These are phyloP conservation scores for Kurtzmaniella quercitrusa DNA, from an alignment of 1,139 yeast genomes.

Conservation along the genomic window DNA sequence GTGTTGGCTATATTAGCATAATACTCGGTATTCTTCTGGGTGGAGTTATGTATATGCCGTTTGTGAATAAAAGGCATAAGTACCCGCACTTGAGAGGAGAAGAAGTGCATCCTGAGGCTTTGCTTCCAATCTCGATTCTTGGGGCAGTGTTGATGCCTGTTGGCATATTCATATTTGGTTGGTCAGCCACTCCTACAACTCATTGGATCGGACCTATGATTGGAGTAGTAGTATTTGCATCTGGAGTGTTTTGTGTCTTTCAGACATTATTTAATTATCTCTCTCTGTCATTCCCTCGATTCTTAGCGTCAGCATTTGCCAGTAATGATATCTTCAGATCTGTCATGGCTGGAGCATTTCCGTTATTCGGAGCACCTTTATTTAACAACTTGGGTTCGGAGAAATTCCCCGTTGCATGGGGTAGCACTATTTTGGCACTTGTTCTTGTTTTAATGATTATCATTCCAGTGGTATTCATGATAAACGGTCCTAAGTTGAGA, in stretches of 20 bases:
- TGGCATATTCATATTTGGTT: slow-evolving; percentile 30
- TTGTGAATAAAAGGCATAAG: slow-evolving; percentile 17
- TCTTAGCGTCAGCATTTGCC: slow-evolving; percentile 30
- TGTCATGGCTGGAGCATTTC: slow-evolving; percentile 27
- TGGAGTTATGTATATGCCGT: slow-evolving; percentile 18
- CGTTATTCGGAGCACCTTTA: slow-evolving; percentile 39
- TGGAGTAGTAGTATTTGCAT: slow-evolving; percentile 24
- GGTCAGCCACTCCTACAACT: slow-evolving; percentile 23
- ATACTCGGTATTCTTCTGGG: slow-evolving; percentile 18
- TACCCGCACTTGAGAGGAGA: slow-evolving; percentile 30
- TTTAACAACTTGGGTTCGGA: slow-evolving; percentile 32
- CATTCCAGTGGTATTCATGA: slow-evolving; percentile 50
- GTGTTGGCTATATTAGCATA: slow-evolving; percentile 20
- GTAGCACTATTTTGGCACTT: slow-evolving; percentile 53
- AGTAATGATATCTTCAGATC: slow-evolving; percentile 26
- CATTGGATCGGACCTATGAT: slow-evolving; percentile 32
- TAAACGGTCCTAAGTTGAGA: slow-evolving; percentile 27
- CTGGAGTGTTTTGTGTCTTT: slow-evolving; percentile 28
- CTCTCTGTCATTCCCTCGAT: slow-evolving; percentile 53
- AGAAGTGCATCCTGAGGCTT: slow-evolving; percentile 52
- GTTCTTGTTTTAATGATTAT: slow-evolving; percentile 55
- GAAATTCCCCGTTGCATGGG: slow-evolving; percentile 58
- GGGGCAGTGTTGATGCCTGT: slow-evolving; percentile 27
- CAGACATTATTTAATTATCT: slow-evolving; percentile 46
- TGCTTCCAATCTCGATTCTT: slow-evolving; percentile 47